These are phyloP conservation scores for Moricandia arvensis DNA, from an alignment of 345 rosid species.

Conservation along the genomic window DNA sequence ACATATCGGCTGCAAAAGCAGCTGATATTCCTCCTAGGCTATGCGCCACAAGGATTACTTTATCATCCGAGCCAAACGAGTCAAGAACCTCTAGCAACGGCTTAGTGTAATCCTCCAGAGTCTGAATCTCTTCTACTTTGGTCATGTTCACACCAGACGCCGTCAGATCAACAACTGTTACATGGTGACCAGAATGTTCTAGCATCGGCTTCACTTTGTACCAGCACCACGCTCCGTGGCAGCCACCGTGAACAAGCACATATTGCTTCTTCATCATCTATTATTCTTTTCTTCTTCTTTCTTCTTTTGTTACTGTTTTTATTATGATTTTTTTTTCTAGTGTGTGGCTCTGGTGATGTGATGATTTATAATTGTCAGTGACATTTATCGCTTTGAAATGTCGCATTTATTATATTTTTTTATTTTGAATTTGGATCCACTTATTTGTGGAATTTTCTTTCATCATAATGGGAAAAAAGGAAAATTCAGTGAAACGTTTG, in stretches of 20 bases:
- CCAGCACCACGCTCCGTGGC: conserved; percentile 74
- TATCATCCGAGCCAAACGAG: conserved; percentile 36
- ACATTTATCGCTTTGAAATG: not conserved
- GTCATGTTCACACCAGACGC: conserved; percentile 51
- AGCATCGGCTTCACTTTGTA: conserved; percentile 57
- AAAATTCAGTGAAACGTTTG: no score
- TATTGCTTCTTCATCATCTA: conserved; percentile 36
- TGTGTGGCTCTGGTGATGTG: not conserved
- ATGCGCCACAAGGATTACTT: conserved; percentile 60
- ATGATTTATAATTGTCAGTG: not conserved
- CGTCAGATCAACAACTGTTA: conserved; percentile 49
- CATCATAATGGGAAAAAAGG: not conserved
- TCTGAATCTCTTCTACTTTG: conserved; percentile 42
- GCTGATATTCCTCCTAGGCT: conserved; percentile 55
- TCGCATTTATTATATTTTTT: not conserved
- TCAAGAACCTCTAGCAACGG: conserved; percentile 52
- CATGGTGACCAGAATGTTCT: conserved; percentile 47
- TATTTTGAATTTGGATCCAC: not conserved
- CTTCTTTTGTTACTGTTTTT: not conserved
- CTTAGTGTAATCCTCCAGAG: conserved; percentile 41
- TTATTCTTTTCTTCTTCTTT: not conserved
- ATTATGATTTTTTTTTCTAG: not conserved
- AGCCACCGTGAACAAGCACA: conserved; percentile 39
- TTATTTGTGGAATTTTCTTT: not conserved
- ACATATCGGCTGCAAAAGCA: conserved; percentile 49